Evolutionary conservation across 106 monocot species (phyloP), one percentile per base, ranked within the genome.

Genomic region (Dioscorea zingiberensis): DNA sequence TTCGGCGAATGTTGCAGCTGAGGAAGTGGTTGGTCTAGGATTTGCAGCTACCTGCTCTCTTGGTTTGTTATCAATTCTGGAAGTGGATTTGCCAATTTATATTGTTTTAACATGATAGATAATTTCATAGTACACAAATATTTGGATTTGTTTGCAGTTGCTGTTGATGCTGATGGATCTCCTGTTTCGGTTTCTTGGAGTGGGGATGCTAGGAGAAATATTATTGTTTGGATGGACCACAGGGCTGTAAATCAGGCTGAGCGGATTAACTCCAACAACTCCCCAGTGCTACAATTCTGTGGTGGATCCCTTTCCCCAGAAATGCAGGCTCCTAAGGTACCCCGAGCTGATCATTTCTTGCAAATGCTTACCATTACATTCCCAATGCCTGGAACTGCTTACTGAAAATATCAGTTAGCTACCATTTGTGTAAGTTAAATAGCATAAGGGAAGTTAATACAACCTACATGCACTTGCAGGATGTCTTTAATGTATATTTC

Each of bases 181-280:
- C 92, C 92, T 55, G 88, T 98, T 67, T 81, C 97, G 63, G 92
- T 98, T 60, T 98, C 97, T 63, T 89, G 71, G 77, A 92, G 80
- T 77, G 81, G 97, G 48, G 97, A 97, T 80, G 76, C 83, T 49
- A 83, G 97, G 64, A 84, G 89, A 75, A 98, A 98, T 68, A 66
- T 98, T 54, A 86, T 98, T 13, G 92, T 98, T 14, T 92, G 97
- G 97, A 92, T 92, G 92, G 97, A 98, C 59, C 92, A 98, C 61
- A 92, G 97, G 78, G 92, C 97, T 54, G 84, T 97, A 26, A 63
- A 84, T 53, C 97, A 98, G 72, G 97, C 92, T 47, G 86, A 92
- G 69, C 57, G 68, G 47, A 98, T 98, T 32, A 92, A 98, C 68
- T 76, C 84, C 48, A 38, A 25, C 23, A 84, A 88, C 21, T 92